These are phyloP conservation scores for Nephelium lappaceum DNA, from an alignment of 345 rosid species.

Conservation along the genomic window DNA sequence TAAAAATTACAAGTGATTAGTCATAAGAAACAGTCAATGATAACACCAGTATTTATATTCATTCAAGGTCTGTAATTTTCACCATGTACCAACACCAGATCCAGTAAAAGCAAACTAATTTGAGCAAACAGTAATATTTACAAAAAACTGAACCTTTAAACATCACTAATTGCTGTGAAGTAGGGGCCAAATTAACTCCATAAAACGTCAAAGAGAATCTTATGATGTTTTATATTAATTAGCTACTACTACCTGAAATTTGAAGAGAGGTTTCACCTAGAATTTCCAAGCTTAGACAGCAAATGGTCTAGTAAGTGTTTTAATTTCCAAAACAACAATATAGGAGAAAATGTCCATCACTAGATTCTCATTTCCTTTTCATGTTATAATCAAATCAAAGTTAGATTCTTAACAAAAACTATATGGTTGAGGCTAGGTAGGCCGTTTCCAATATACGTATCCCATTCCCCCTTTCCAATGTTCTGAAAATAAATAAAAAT, in stretches of 20 bases:
- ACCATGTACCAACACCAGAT: neutral
- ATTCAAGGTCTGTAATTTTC: neutral
- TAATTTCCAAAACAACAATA: neutral
- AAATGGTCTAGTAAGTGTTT: neutral
- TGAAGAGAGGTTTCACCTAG: neutral
- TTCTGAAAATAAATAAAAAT: neutral
- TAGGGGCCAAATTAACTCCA: neutral
- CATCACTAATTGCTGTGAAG: no score
- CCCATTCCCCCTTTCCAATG: neutral
- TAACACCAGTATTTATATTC: neutral
- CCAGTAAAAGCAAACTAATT: neutral
- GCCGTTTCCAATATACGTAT: neutral
- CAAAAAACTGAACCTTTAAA: neutral
- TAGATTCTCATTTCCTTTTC: neutral
- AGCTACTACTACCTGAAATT: neutral
- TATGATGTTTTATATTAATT: neutral
- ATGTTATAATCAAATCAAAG: neutral
- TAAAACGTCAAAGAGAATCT: neutral
- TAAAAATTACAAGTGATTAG: constrained; percentile 15
- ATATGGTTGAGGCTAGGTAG: neutral
- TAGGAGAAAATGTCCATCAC: neutral
- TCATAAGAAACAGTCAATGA: neutral
- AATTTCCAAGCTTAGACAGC: neutral
- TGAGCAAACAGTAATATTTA: neutral
- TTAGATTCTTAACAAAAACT: neutral